These are phyloP conservation scores for Solanum acaule DNA, from an alignment of 257 asterid species.

Conservation along the genomic window DNA sequence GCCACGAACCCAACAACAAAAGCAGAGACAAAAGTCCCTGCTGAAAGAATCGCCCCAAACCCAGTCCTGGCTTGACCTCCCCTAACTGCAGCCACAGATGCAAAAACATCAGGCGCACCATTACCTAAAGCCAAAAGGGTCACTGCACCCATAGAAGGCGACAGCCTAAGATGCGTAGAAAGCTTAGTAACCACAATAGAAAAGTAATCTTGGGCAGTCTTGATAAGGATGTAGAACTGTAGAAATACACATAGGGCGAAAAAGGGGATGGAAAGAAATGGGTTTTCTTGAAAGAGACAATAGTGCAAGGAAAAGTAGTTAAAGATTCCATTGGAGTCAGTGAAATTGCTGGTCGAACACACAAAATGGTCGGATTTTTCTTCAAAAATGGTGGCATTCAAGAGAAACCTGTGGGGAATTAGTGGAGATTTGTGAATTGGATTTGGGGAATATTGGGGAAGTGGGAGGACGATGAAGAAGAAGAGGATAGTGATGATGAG, in stretches of 20 bases:
- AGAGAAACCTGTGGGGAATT: constrained; percentile 13
- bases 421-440: constrained; percentile 3
- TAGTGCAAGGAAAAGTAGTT: constrained; percentile 50
- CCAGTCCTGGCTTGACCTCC: constrained; percentile 89
- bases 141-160: constrained; percentile 97
- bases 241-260: constrained; percentile 43
- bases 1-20: constrained; percentile 92
- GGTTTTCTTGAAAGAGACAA: constrained; percentile 45
- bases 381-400: constrained; percentile 4
- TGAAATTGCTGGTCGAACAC: constrained; percentile 12
- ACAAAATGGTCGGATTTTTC: constrained; percentile 19
- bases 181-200: constrained; percentile 83
- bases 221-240: constrained; percentile 79
- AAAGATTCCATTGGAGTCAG: constrained; percentile 50
- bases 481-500: constrained; percentile 35
- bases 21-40: constrained; percentile 95
- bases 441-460: constrained; percentile 10
- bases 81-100: constrained; percentile 86
- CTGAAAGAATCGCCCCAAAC: constrained; percentile 90
- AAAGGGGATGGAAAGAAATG: constrained; percentile 51
- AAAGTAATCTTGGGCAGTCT: constrained; percentile 86
- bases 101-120: constrained; percentile 97
- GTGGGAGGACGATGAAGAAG: constrained; percentile 29
- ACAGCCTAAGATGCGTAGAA: constrained; percentile 48
- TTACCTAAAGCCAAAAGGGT: constrained; percentile 90